Evolutionary conservation across 176 grass and related monocot genomes (phyloP).

Genomic region (Lolium multiflorum): DNA sequence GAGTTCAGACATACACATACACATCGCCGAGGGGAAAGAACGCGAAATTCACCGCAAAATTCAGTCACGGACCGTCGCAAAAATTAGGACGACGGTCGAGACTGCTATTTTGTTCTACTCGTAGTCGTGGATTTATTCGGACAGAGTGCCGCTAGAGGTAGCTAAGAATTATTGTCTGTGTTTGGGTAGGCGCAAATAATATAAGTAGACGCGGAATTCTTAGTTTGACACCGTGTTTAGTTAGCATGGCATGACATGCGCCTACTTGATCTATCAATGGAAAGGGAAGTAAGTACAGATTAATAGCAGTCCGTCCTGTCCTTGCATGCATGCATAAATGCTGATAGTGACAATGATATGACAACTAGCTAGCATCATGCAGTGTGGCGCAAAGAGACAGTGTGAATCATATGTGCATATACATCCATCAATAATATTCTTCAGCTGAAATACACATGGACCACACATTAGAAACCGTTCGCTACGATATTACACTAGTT

Average conservation of each 20-base stretch:
- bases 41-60: no score
- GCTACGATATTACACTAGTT: neutral
- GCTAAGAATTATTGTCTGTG: no score
- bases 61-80: no score
- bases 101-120: no score
- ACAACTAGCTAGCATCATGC: no score
- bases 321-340: constrained; percentile 3
- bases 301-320: constrained; percentile 16
- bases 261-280: neutral
- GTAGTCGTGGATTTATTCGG: no score
- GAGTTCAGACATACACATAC: no score
- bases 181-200: no score
- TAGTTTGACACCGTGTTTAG: neutral
- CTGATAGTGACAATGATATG: neutral
- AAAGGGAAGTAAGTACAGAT: neutral
- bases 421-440: neutral
- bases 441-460: neutral
- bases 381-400: neutral
- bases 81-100: no score
- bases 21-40: no score
- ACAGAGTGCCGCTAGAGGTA: no score
- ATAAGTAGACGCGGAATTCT: neutral
- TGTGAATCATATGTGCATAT: neutral
- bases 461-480: neutral
- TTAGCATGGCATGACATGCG: neutral